Base-by-base conservation (phyloP, 2,329 filamentous ascomycete species). In the Chalara sp. region DNA sequence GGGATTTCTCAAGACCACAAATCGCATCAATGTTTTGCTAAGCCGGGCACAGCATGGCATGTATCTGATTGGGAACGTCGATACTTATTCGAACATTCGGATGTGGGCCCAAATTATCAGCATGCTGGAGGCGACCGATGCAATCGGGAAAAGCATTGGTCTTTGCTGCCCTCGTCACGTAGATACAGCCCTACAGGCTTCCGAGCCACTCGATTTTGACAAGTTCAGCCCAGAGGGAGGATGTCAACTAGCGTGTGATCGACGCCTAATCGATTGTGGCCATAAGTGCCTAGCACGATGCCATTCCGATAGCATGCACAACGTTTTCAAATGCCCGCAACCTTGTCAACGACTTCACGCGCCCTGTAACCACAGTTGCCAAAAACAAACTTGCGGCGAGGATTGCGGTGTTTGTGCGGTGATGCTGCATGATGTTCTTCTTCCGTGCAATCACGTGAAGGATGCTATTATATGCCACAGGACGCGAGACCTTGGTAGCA, bases 11-110 rank as follows among this genome's bases (percentile, higher is more conserved):
- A 76, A 70, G 30, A 83, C 81, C 0, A 68, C 75, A 0, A 87
- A 89, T 57, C 76, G 84, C 0, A 81, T 89, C 65, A 87, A 88
- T 51, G 83, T 88, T 0, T 69, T 87, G 0, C 68, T 88, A 0
- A 83, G 77, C 37, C 77, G 86, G 5, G 84, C 85, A 0, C 71
- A 81, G 56, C 79, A 88, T 56, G 84, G 85, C 0, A 81, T 89
- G 75, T 86, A 84, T 59, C 69, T 90, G 13, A 80, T 90, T 33
- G 84, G 86, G 1, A 84, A 61, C 21, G 21, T 21, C 0, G 63
- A 76, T 0, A 88, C 83, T 0, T 83, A 76, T 32, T 61, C 61
- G 0, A 65, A 71, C 21, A 72, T 87, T 0, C 61, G 66, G 0
- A 88, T 88, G 83, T 89, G 85, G 85, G 59, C 64, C 0, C 58